Evolutionary conservation across 352 stramenopile species (phyloP).

Genomic region (Globisporangium nodosum): DNA sequence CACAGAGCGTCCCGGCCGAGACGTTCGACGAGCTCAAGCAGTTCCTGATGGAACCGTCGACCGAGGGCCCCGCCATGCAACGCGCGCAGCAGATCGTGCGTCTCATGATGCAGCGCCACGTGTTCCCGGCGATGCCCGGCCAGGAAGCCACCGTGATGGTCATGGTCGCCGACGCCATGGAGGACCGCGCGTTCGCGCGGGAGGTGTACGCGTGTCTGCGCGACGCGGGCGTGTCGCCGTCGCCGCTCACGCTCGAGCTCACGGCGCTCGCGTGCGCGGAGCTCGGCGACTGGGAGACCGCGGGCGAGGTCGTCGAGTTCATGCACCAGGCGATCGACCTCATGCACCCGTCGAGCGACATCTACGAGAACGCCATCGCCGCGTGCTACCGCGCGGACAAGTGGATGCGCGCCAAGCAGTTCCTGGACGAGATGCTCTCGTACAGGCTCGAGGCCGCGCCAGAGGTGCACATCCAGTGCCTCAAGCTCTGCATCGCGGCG

Average conservation of each 20-base stretch:
- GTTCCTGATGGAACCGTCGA: slow-evolving; percentile 45
- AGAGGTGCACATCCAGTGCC: slow-evolving; percentile 42
- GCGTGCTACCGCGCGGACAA: slow-evolving; percentile 46
- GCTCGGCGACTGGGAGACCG: slow-evolving; percentile 46
- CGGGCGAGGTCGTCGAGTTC: slow-evolving; percentile 55
- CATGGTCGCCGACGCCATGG: slow-evolving; percentile 63
- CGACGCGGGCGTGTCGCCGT: slow-evolving; percentile 47
- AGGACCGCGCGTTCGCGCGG: slow-evolving; percentile 48
- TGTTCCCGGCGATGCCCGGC: slow-evolving; percentile 60
- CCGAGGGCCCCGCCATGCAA: slow-evolving; percentile 22
- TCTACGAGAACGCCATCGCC: slow-evolving; percentile 69
- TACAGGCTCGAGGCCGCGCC: slow-evolving; percentile 48
- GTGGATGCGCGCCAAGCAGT: slow-evolving; percentile 67
- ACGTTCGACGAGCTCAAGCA: slow-evolving; percentile 61
- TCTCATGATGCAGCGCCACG: slow-evolving; percentile 47
- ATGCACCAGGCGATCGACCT: slow-evolving; percentile 66
- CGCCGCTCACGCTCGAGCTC: slow-evolving; percentile 66
- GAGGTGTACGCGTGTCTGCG: slow-evolving; percentile 56
- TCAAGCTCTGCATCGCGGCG: slow-evolving; percentile 42
- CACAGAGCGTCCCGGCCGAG: slow-evolving; percentile 15
- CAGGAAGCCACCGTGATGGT: slow-evolving; percentile 74
- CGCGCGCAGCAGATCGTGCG: slow-evolving; percentile 37
- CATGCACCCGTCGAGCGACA: slow-evolving; percentile 58
- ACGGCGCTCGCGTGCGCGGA: slow-evolving; percentile 48
- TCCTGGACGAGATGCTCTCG: slow-evolving; percentile 56